A percentile compares a stretch with the other conserved stretches of the same genome.
phyloP scores from a whole-genome alignment of 305 asterid genomes.

The Rubia peregrina region DNA sequence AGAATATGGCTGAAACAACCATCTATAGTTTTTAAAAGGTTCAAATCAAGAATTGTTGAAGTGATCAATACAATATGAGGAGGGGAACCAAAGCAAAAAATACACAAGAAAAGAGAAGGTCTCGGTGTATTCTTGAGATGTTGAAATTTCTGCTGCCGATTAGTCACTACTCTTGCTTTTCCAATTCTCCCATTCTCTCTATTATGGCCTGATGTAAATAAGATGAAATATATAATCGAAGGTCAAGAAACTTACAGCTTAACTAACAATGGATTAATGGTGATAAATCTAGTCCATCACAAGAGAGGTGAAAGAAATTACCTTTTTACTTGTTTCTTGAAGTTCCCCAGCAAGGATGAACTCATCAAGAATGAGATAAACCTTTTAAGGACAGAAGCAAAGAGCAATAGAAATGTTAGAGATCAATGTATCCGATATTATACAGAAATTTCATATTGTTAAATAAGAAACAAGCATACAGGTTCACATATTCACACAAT shows the following conservation, averaged over 20 bases:
- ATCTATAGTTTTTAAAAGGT: background rate
- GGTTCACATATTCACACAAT: background rate
- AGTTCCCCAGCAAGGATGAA: slow-evolving; percentile 97
- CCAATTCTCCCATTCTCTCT: slow-evolving; percentile 94
- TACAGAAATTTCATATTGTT: background rate
- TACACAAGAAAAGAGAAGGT: background rate
- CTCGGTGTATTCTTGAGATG: slow-evolving; percentile 6
- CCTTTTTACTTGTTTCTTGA: slow-evolving; percentile 96
- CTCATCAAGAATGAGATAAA: slow-evolving; percentile 87
- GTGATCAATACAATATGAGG: background rate
- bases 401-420: background rate
- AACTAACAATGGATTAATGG: background rate
- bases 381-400: slow-evolving; percentile 32
- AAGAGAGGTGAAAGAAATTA: slow-evolving; percentile 15
- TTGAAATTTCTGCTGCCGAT: background rate
- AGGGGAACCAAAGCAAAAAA: background rate
- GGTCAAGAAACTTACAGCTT: background rate
- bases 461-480: background rate
- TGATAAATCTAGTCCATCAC: background rate
- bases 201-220: slow-evolving; percentile 57
- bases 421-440: background rate
- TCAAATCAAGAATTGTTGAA: background rate
- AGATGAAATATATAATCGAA: background rate
- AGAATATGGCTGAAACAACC: background rate
- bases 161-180: slow-evolving; percentile 56